Evolutionary conservation across 352 stramenopile genomes (phyloP).

Genomic region (Phytophthora boehmeriae): DNA sequence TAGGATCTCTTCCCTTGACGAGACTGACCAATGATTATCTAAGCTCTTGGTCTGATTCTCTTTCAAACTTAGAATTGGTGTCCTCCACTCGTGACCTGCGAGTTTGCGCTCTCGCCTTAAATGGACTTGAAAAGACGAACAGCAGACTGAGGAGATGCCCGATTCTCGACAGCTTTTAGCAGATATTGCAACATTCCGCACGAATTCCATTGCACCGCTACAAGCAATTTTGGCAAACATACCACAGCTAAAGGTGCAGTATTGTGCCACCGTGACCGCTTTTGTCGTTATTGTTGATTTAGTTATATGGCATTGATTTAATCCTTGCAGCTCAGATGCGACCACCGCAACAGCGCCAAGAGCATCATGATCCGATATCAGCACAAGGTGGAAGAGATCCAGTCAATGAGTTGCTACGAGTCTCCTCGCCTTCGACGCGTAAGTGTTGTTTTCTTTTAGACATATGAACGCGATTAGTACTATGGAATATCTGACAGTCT

Average conservation of each 20-base stretch:
- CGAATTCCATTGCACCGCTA: conserved; percentile 58
- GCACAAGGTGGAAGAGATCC: conserved; percentile 61
- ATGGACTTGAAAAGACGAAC: conserved; percentile 24
- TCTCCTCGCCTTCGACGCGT: conserved; percentile 59
- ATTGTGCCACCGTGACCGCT: background rate
- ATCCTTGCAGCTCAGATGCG: conserved; percentile 51
- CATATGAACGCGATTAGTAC: background rate
- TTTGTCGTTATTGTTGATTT: background rate
- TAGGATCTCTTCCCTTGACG: conserved; percentile 18
- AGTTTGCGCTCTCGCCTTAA: conserved; percentile 22
- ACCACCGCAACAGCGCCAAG: conserved; percentile 68
- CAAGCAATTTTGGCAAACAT: conserved; percentile 61
- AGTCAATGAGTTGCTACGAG: conserved; percentile 48
- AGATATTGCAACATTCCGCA: conserved; percentile 55
- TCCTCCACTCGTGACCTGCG: conserved; percentile 32
- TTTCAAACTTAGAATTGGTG: conserved; percentile 28
- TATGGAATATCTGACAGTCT: background rate
- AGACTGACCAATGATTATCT: conserved; percentile 5
- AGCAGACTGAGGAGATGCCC: conserved; percentile 11
- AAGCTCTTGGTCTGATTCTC: conserved; percentile 1
- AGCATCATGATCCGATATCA: conserved; percentile 64
- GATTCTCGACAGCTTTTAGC: conserved; percentile 31
- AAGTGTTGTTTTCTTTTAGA: conserved; percentile 11
- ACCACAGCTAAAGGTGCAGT: conserved; percentile 55
- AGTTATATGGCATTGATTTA: conserved; percentile 9